Conservation (phyloP, 805 yeast species). For the Schwanniomyces polymorphus region DNA sequence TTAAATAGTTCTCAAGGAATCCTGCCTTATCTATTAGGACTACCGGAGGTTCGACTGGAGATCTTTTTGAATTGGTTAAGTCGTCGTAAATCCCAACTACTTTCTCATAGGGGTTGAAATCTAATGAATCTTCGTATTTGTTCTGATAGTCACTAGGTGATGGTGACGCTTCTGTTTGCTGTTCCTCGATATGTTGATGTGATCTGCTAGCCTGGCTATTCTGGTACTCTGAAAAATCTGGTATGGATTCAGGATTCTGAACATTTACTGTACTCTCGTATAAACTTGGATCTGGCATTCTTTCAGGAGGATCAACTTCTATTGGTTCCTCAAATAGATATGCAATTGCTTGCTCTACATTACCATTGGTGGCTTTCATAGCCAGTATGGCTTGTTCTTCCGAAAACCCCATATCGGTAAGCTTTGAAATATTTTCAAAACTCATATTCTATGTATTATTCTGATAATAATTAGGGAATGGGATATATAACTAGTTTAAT, state of each 20-base stretch:
- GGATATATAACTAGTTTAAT: not conserved
- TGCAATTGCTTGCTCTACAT: constrained; percentile 26
- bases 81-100: constrained; percentile 1
- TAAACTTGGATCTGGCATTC: constrained; percentile 4
- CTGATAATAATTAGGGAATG: not conserved
- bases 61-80: not conserved
- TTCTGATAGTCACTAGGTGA: not conserved
- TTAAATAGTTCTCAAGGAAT: constrained; percentile 23
- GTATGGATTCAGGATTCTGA: constrained; percentile 30
- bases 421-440: constrained; percentile 16
- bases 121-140: not conserved
- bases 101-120: not conserved
- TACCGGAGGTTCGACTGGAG: constrained; percentile 13
- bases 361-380: constrained; percentile 21
- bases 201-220: not conserved
- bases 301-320: constrained; percentile 11
- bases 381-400: constrained; percentile 40
- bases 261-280: constrained; percentile 23
- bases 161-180: not conserved
- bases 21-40: constrained; percentile 13
- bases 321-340: constrained; percentile 36
- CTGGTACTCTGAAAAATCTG: constrained; percentile 18
- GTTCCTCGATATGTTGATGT: not conserved
- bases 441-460: constrained; percentile 2
- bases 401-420: constrained; percentile 42